phyloP scores from a whole-genome alignment of 352 stramenopile genomes.

The Globisporangium takayamanum region DNA sequence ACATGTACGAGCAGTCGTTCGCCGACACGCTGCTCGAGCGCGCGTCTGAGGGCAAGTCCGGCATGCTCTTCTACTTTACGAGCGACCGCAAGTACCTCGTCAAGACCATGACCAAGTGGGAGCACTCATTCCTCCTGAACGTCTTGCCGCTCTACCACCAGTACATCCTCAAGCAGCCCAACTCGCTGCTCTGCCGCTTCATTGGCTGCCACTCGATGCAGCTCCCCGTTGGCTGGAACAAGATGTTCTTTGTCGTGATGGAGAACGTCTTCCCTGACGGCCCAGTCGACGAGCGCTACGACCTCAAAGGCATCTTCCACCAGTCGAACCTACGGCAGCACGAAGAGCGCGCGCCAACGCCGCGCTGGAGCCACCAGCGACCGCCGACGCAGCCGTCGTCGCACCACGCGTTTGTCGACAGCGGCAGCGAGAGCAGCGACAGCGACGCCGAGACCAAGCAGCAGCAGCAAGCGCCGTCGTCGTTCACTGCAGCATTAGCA shows the following conservation, averaged over 20 bases:
- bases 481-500: no score
- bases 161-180: conserved; percentile 79
- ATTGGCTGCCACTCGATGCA: conserved; percentile 86
- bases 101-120: conserved; percentile 87
- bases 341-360: conserved; percentile 29
- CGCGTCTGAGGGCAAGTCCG: conserved; percentile 79
- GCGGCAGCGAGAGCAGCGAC: conserved; percentile 10
- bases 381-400: background rate
- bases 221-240: conserved; percentile 85
- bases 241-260: conserved; percentile 89
- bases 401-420: conserved; percentile 1
- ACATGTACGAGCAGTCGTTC: conserved; percentile 81
- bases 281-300: conserved; percentile 73
- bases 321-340: conserved; percentile 46
- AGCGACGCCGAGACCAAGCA: conserved; percentile 10
- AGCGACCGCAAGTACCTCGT: conserved; percentile 81
- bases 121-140: conserved; percentile 78
- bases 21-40: conserved; percentile 76
- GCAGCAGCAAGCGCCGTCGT: background rate
- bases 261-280: conserved; percentile 82
- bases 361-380: conserved; percentile 21
- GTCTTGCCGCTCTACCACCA: conserved; percentile 81
- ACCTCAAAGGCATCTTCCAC: conserved; percentile 81
- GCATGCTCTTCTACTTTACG: conserved; percentile 88
- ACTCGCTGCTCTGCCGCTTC: conserved; percentile 75